These are phyloP conservation scores for Corchorus olitorius DNA, from an alignment of 345 rosid genomes.

Conservation along the genomic window DNA sequence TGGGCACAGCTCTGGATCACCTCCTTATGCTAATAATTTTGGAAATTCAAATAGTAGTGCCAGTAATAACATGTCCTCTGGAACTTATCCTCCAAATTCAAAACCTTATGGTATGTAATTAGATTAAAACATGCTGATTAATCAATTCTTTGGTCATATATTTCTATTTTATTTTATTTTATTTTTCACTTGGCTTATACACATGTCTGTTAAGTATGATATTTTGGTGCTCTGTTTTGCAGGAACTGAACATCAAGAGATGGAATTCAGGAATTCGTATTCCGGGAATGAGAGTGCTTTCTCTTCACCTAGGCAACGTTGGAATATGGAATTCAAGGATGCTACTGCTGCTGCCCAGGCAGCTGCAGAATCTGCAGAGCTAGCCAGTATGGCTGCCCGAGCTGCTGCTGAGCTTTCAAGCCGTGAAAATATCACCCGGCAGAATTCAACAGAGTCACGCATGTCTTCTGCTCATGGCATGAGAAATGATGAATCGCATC, in stretches of 20 bases:
- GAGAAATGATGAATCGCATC: constrained; percentile 15
- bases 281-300: constrained; percentile 35
- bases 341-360: constrained; percentile 90
- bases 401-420: constrained; percentile 93
- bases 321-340: constrained; percentile 79
- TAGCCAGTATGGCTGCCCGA: constrained; percentile 93
- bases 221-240: constrained; percentile 15
- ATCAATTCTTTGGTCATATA: background rate
- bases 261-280: constrained; percentile 44
- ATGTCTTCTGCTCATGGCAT: constrained; percentile 30
- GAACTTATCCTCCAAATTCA: constrained; percentile 32
- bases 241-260: constrained; percentile 47
- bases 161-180: background rate
- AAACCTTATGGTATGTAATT: constrained; percentile 43
- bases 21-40: constrained; percentile 37
- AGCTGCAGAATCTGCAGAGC: constrained; percentile 98
- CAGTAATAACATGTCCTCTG: constrained; percentile 23
- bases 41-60: constrained; percentile 29
- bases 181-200: background rate
- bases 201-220: background rate
- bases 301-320: constrained; percentile 37
- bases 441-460: constrained; percentile 41
- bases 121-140: constrained; percentile 2
- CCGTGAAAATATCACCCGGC: constrained; percentile 47
- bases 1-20: constrained; percentile 35